These are phyloP conservation scores for Pleurozium schreberi DNA, from an alignment of 225 moss, liverwort and hornwort species.

Conservation along the genomic window DNA sequence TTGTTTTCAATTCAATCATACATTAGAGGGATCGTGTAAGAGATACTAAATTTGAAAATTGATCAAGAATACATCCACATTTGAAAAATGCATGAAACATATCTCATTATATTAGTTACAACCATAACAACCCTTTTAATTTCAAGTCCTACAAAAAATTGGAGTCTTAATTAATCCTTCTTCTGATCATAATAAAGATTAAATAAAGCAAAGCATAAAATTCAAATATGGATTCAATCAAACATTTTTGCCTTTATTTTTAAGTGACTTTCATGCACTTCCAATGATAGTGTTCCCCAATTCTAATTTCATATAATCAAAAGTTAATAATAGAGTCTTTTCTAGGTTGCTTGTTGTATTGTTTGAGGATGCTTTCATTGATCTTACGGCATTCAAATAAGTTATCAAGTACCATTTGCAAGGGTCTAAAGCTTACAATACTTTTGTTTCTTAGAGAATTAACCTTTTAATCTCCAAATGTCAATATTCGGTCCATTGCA, in stretches of 20 bases:
- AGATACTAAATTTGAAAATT: not conserved
- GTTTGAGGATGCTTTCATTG: not conserved
- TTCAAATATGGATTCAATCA: not conserved
- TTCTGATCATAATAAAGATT: no score
- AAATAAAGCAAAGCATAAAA: no score
- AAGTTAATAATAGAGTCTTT: not conserved
- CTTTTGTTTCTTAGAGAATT: not conserved
- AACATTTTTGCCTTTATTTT: not conserved
- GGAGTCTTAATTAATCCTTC: not conserved
- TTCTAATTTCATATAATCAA: not conserved
- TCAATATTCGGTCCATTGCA: fast-evolving
- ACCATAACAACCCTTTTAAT: not conserved
- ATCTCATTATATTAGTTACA: not conserved
- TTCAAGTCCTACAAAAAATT: not conserved
- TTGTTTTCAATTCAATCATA: not conserved
- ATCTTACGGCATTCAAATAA: not conserved
- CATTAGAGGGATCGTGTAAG: not conserved
- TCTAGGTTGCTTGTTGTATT: not conserved
- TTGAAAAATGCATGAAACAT: no score
- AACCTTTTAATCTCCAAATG: not conserved
- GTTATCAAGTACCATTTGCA: not conserved
- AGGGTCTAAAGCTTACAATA: not conserved
- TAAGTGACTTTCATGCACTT: no score
- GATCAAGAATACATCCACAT: no score
- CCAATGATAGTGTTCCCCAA: not conserved